Base-by-base conservation (phyloP, 805 yeast genomes). In the Ogataea henricii region DNA sequence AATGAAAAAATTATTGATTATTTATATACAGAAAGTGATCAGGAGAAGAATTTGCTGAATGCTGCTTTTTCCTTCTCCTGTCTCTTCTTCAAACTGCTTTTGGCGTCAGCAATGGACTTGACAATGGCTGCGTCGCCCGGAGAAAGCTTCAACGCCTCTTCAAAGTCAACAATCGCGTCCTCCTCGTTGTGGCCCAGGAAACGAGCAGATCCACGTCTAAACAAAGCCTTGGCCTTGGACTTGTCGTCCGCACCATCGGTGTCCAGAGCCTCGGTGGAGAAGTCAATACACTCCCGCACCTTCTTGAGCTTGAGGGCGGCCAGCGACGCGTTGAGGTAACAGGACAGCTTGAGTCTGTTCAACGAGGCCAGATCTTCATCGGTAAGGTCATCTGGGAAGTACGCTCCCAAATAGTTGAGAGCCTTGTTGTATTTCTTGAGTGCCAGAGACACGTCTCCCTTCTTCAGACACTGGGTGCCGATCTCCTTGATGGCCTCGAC, bases 191-290 rank as follows among this genome's bases (percentile, higher is more conserved):
- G 85, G 18, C 75, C 70, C 7, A 77, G 67, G 50, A 80, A 67
- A 59, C 82, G 77, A 1, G 94, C 96, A 61, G 78, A 71, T 30
- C 95, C 97, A 66, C 92, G 83, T 65, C 98, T 83, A 72, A 83
- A 91, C 37, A 80, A 70, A 0, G 97, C 97, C 72, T 91, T 91
- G 14, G 96, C 89, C 64, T 78, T 79, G 18, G 89, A 82, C 52
- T 82, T 78, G 34, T 79, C 85, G 46, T 80, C 87, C 4, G 82
- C 70, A 2, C 66, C 68, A 30, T 79, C 85, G 21, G 76, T 77
- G 44, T 79, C 85, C 32, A 88, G 69, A 1, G 88, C 96, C 23
- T 79, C 80, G 1, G 82, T 72, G 2, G 96, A 77, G 4, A 86
- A 81, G 21, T 71, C 67, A 40, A 87, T 66, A 0, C 83, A 81